A percentile compares a stretch with the other conserved stretches of the same genome.
Conservation (phyloP, 225 moss, liverwort and hornwort genomes). For the Marchantia paleacea region DNA sequence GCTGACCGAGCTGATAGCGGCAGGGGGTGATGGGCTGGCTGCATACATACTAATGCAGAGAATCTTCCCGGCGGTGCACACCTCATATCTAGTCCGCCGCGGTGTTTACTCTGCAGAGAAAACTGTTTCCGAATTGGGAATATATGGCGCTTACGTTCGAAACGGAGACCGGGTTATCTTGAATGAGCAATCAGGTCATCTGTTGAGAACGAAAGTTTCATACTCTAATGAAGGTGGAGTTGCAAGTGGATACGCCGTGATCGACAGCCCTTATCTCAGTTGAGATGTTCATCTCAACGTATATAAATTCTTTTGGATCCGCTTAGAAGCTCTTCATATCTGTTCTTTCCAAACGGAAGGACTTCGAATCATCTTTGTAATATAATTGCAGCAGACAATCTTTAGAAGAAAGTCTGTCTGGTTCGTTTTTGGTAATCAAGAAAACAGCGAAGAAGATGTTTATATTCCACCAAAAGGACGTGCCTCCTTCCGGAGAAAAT, state of each 20-base stretch:
- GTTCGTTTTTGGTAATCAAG: background rate
- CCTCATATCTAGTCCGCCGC: constrained; percentile 68
- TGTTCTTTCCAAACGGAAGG: background rate
- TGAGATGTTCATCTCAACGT: background rate
- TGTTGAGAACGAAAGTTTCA: constrained; percentile 71
- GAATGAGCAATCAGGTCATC: constrained; percentile 79
- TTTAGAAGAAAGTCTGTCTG: background rate
- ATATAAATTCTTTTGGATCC: background rate
- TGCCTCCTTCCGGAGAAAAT: background rate
- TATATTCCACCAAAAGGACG: background rate
- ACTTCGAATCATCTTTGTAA: background rate
- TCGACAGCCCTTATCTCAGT: constrained; percentile 67
- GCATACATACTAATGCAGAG: constrained; percentile 95
- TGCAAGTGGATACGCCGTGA: constrained; percentile 80
- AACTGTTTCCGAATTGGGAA: constrained; percentile 83
- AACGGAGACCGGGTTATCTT: constrained; percentile 61
- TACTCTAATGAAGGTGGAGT: constrained; percentile 94
- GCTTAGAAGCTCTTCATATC: background rate
- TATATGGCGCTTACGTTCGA: constrained; percentile 72
- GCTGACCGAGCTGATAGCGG: constrained; percentile 54
- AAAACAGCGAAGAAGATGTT: background rate
- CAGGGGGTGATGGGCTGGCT: constrained; percentile 56
- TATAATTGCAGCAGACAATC: background rate
- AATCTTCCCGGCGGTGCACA: constrained; percentile 71
- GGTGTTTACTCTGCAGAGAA: constrained; percentile 59